Percentiles rank a stretch among this genome's conserved stretches.
These are phyloP conservation scores for Cyberlindnera galapagoensis DNA, from an alignment of 805 yeast genomes.

Conservation along the genomic window DNA sequence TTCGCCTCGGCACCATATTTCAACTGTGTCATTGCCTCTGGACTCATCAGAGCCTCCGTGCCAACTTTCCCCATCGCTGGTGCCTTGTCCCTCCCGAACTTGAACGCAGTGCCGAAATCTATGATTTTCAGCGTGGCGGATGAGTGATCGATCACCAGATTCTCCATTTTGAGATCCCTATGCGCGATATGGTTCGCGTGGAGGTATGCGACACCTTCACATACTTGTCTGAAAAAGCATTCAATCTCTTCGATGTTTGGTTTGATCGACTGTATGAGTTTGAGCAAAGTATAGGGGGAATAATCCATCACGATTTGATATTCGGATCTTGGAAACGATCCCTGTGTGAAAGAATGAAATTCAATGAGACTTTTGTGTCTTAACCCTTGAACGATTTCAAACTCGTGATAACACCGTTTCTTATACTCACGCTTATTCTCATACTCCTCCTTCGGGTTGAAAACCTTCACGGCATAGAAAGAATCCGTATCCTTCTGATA, in stretches of 20 bases:
- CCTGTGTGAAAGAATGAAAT: conserved; percentile 66
- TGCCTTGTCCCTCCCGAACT: conserved; percentile 46
- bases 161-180: conserved; percentile 86
- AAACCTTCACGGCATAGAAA: conserved; percentile 39
- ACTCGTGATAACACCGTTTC: conserved; percentile 71
- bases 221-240: conserved; percentile 78
- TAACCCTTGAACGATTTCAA: conserved; percentile 62
- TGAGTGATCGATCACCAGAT: conserved; percentile 71
- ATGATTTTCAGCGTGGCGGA: conserved; percentile 76
- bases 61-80: conserved; percentile 80
- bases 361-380: conserved; percentile 68
- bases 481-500: conserved; percentile 12
- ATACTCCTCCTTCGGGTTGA: conserved; percentile 34
- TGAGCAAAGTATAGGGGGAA: conserved; percentile 81
- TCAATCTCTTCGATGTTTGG: conserved; percentile 57
- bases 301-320: conserved; percentile 81
- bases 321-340: conserved; percentile 41
- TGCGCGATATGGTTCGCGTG: conserved; percentile 81
- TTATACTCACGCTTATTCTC: conserved; percentile 64
- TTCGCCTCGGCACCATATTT: conserved; percentile 71
- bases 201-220: conserved; percentile 65
- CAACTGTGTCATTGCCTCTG: conserved; percentile 67
- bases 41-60: conserved; percentile 88
- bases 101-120: conserved; percentile 89
- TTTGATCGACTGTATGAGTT: conserved; percentile 76